Conservation (phyloP, 352 stramenopile species). For the Pythium phragmiticola region DNA sequence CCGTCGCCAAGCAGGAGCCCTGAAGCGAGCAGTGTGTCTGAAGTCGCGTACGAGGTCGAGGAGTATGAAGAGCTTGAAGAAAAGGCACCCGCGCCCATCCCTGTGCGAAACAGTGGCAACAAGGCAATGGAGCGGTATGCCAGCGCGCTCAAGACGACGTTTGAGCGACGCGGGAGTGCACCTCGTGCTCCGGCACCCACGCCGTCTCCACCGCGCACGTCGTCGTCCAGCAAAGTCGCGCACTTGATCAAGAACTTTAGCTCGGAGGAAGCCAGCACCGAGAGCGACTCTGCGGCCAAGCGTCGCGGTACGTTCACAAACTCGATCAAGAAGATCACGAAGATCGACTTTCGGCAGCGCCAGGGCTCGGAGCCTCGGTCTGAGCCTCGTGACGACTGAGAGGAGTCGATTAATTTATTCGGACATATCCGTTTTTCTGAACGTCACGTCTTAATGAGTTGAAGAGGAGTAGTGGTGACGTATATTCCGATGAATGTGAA, state of each 20-base stretch:
- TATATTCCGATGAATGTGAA: neutral
- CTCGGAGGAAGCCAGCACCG: slow-evolving; percentile 15
- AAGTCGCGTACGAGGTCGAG: neutral
- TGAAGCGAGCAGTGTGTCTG: neutral
- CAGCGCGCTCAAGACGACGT: slow-evolving; percentile 35
- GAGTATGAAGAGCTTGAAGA: slow-evolving; percentile 17
- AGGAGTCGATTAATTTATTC: slow-evolving; percentile 21
- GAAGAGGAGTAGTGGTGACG: neutral
- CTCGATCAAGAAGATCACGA: slow-evolving; percentile 21
- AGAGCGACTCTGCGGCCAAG: neutral
- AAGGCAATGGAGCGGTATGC: slow-evolving; percentile 50
- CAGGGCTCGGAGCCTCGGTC: slow-evolving; percentile 20
- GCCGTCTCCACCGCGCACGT: neutral
- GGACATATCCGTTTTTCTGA: neutral
- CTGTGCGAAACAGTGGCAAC: slow-evolving; percentile 29
- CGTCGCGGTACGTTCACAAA: slow-evolving; percentile 18
- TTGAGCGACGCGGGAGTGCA: slow-evolving; percentile 14
- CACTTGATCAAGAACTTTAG: slow-evolving; percentile 79
- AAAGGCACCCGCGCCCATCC: slow-evolving; percentile 18
- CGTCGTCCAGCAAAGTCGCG: slow-evolving; percentile 50
- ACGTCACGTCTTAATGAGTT: neutral
- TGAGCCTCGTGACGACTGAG: neutral
- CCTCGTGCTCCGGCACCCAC: slow-evolving; percentile 16
- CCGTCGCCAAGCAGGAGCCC: neutral
- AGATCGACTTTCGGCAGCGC: slow-evolving; percentile 26